phyloP scores from a whole-genome alignment of 139 green algal genomes.

The Eudorina sp. region DNA sequence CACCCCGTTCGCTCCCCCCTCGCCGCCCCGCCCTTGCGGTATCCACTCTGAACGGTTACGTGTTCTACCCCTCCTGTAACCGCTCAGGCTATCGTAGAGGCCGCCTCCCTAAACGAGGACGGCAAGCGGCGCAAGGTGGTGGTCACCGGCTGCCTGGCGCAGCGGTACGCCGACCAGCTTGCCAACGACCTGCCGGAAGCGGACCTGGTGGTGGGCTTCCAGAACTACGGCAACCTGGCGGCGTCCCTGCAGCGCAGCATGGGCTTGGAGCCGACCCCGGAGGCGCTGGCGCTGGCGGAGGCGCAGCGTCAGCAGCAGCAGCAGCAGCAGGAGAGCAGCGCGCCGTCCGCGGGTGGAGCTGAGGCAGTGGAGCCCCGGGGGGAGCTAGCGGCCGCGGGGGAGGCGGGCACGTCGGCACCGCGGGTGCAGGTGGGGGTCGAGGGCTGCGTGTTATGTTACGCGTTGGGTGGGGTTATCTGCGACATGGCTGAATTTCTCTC shows the following conservation, averaged over 20 bases:
- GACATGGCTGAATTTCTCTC: too few relatives aligned
- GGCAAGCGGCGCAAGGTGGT: conserved; percentile 74
- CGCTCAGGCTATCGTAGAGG: conserved; percentile 84
- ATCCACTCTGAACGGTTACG: too few relatives aligned
- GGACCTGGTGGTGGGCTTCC: conserved; percentile 84
- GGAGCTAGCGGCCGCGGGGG: background rate
- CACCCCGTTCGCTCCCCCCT: too few relatives aligned
- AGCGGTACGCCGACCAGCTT: conserved; percentile 85
- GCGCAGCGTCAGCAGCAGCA: conserved; percentile 19
- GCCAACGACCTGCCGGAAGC: conserved; percentile 86
- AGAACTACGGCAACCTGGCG: conserved; percentile 76
- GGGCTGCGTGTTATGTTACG: too few relatives aligned
- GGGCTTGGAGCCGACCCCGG: conserved; percentile 44
- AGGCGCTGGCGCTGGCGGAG: conserved; percentile 25
- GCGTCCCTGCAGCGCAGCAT: conserved; percentile 63
- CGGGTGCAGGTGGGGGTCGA: conserved; percentile 20
- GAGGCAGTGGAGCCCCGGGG: background rate
- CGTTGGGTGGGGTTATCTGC: too few relatives aligned
- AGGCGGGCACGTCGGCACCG: background rate
- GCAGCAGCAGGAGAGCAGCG: conserved; percentile 7
- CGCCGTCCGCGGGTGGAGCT: too few relatives aligned
- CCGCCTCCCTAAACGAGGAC: conserved; percentile 77
- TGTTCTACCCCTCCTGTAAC: too few relatives aligned
- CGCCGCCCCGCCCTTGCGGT: too few relatives aligned
- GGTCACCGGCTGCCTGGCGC: conserved; percentile 92